Percentiles rank a stretch among this genome's conserved stretches.
Conservation (phyloP, 2,329 filamentous ascomycete genomes). For the Epichloe bromicola region DNA sequence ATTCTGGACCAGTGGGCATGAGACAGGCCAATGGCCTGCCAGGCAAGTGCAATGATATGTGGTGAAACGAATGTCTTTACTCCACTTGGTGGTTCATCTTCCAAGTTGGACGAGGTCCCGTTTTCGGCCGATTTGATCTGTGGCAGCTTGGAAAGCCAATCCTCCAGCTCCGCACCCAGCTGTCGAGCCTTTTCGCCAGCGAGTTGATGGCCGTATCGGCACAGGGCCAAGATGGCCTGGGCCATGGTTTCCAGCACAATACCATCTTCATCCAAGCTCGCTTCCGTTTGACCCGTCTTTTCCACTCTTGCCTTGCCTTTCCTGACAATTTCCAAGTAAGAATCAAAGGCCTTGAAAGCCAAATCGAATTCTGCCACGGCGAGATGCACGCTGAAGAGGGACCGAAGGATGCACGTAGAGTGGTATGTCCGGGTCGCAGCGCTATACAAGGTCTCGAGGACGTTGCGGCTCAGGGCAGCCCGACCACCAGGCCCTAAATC, state of each 20-base stretch:
- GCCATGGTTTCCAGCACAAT: slow-evolving; percentile 66
- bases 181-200: slow-evolving; percentile 69
- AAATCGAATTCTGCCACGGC: slow-evolving; percentile 84
- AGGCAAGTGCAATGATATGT: slow-evolving; percentile 53
- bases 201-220: slow-evolving; percentile 61
- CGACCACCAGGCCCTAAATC: slow-evolving; percentile 76
- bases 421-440: slow-evolving; percentile 91
- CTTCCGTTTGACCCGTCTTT: slow-evolving; percentile 60
- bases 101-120: slow-evolving; percentile 15
- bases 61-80: slow-evolving; percentile 38
- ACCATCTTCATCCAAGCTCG: slow-evolving; percentile 65
- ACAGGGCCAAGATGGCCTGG: slow-evolving; percentile 68
- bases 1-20: slow-evolving; percentile 78
- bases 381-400: slow-evolving; percentile 79
- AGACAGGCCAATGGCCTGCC: slow-evolving; percentile 74
- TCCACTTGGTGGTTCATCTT: slow-evolving; percentile 17
- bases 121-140: slow-evolving; percentile 17
- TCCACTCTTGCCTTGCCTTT: slow-evolving; percentile 73
- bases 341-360: slow-evolving; percentile 80
- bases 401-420: slow-evolving; percentile 74
- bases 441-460: slow-evolving; percentile 80
- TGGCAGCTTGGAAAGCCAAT: slow-evolving; percentile 54
- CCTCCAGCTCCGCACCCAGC: slow-evolving; percentile 58
- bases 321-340: slow-evolving; percentile 78
- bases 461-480: slow-evolving; percentile 57